Percentiles rank a stretch among this genome's conserved stretches.
Conservation (phyloP, 2,329 filamentous ascomycete genomes). For the Uncinocarpus reesii region DNA sequence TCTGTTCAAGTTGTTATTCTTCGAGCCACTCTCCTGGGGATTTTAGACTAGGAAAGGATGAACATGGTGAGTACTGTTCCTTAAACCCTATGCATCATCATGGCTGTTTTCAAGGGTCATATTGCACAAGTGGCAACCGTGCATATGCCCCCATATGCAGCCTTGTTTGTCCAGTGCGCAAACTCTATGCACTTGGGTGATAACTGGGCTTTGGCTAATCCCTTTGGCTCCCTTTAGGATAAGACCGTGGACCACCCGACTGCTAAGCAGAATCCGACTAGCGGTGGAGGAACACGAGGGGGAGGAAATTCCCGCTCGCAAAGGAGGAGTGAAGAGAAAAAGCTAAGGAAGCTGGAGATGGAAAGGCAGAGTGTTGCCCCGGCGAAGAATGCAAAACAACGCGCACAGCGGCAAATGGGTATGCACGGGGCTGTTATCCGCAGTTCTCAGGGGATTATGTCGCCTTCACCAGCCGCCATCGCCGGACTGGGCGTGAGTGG, state of each 20-base stretch:
- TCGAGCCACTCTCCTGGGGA: too few relatives aligned
- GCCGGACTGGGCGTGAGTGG: neutral
- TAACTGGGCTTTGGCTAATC: neutral
- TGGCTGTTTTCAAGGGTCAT: too few relatives aligned
- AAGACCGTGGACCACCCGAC: neutral
- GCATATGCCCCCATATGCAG: too few relatives aligned
- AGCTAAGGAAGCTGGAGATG: neutral
- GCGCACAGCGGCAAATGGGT: neutral
- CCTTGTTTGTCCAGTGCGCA: too few relatives aligned
- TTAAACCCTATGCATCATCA: too few relatives aligned
- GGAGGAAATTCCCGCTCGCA: neutral
- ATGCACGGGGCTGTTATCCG: neutral
- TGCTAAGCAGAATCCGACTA: neutral
- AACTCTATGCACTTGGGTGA: neutral
- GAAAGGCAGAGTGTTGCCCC: neutral
- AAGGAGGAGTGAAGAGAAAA: neutral
- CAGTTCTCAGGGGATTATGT: neutral
- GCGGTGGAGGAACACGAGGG: neutral
- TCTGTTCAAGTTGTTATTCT: too few relatives aligned
- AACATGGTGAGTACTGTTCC: too few relatives aligned
- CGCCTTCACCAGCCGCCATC: neutral
- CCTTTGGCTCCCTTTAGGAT: neutral
- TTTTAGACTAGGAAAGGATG: too few relatives aligned
- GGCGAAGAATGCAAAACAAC: neutral
- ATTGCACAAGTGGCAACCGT: too few relatives aligned